These are phyloP conservation scores for Delphinella strobiligena DNA, from an alignment of 2,329 filamentous ascomycete species.

Conservation along the genomic window DNA sequence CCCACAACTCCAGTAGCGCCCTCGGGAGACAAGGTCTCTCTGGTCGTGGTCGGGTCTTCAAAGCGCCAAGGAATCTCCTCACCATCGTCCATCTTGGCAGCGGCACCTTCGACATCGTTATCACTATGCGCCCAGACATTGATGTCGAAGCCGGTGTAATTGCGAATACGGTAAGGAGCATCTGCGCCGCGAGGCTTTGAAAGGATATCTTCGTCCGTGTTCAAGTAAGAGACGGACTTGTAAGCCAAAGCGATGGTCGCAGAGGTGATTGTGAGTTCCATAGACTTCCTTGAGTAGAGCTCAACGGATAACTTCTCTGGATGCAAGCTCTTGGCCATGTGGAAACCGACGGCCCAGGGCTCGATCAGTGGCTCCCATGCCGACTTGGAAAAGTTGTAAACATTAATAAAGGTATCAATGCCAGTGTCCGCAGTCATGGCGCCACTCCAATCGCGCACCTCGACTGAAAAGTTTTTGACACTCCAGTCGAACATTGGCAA, in stretches of 20 bases:
- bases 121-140: constrained; percentile 69
- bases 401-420: constrained; percentile 89
- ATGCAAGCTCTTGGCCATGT: constrained; percentile 65
- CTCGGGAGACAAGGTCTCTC: constrained; percentile 81
- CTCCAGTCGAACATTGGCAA: constrained; percentile 89
- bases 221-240: constrained; percentile 85
- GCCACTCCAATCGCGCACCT: constrained; percentile 83
- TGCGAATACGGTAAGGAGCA: constrained; percentile 84
- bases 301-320: constrained; percentile 73
- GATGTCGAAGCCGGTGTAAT: constrained; percentile 89
- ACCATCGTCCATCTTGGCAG: constrained; percentile 71
- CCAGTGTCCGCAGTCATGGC: constrained; percentile 75
- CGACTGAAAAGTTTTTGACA: constrained; percentile 76
- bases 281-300: constrained; percentile 73
- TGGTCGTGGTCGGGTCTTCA: constrained; percentile 91
- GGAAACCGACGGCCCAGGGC: constrained; percentile 90
- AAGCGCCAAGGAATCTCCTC: constrained; percentile 93
- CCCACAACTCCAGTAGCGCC: constrained; percentile 67
- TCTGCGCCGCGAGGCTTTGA: constrained; percentile 87
- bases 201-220: constrained; percentile 77
- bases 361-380: constrained; percentile 95
- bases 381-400: constrained; percentile 98
- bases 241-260: constrained; percentile 87
- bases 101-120: constrained; percentile 58
- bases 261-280: constrained; percentile 87